Conservation (phyloP, 108 stramenopile species). For the Cyclotella atomus region DNA sequence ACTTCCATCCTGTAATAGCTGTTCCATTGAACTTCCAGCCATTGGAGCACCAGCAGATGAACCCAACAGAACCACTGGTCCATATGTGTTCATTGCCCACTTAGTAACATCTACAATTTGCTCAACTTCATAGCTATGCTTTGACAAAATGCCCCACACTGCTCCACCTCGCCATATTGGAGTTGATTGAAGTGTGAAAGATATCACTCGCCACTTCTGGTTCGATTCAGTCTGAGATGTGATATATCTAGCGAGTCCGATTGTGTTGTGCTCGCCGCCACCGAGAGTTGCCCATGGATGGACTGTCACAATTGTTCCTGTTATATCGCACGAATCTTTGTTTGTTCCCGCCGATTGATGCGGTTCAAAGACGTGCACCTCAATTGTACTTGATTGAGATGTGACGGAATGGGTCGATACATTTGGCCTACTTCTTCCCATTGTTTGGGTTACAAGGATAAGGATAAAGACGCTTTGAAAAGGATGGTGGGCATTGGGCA, state of each 20-base stretch:
- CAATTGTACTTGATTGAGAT: background rate
- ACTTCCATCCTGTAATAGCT: background rate
- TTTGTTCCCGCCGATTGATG: background rate
- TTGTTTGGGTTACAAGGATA: too few species aligned
- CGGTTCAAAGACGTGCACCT: conserved; percentile 32
- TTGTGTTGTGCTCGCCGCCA: conserved; percentile 44
- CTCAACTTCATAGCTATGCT: conserved; percentile 26
- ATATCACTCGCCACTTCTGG: conserved; percentile 32
- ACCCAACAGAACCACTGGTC: conserved; percentile 22
- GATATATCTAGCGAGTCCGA: conserved; percentile 19
- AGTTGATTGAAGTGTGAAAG: conserved; percentile 26
- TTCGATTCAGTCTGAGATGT: background rate
- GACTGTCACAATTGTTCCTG: conserved; percentile 31
- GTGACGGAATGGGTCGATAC: conserved; percentile 21
- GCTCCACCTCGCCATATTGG: conserved; percentile 26
- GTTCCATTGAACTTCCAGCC: conserved; percentile 15
- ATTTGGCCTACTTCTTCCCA: background rate
- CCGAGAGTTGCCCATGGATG: conserved; percentile 40
- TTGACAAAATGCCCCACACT: conserved; percentile 20
- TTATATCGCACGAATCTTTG: background rate
- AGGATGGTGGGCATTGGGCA: too few species aligned
- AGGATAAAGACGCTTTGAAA: too few species aligned
- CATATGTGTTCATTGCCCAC: conserved; percentile 15
- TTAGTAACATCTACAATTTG: conserved; percentile 32
- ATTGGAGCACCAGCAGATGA: conserved; percentile 38